Conservation (phyloP, 805 yeast species). For the Suhomyces emberorum region DNA sequence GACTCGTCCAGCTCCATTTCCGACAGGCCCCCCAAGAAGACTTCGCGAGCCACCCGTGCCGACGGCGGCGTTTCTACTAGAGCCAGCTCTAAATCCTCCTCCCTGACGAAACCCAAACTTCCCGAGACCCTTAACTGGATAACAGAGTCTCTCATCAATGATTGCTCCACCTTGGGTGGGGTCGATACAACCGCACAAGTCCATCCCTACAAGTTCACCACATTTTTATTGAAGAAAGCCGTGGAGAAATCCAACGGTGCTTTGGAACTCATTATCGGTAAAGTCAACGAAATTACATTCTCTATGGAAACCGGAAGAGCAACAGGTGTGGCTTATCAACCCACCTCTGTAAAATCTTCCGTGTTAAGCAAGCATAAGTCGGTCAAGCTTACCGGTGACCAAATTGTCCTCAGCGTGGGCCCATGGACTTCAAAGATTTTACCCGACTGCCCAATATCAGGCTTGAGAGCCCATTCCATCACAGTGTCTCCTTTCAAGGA, state of each 20-base stretch:
- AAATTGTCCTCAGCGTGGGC: constrained; percentile 83
- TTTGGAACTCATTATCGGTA: constrained; percentile 82
- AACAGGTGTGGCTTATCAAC: constrained; percentile 67
- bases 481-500: constrained; percentile 78
- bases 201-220: constrained; percentile 93
- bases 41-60: constrained; percentile 32
- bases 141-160: constrained; percentile 55
- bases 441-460: constrained; percentile 92
- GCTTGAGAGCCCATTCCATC: constrained; percentile 91
- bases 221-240: constrained; percentile 73
- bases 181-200: constrained; percentile 92
- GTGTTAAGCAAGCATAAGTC: constrained; percentile 24
- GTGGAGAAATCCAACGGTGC: constrained; percentile 64
- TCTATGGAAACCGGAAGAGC: constrained; percentile 65
- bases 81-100: constrained; percentile 1
- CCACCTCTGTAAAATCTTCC: constrained; percentile 28
- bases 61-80: constrained; percentile 3
- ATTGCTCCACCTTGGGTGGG: constrained; percentile 80
- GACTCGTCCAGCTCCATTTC: constrained; percentile 13
- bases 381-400: constrained; percentile 60
- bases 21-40: constrained; percentile 36
- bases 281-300: constrained; percentile 65
- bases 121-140: constrained; percentile 81
- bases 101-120: constrained; percentile 17
- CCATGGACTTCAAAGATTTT: constrained; percentile 94